These are phyloP conservation scores for Arctium lappa DNA, from an alignment of 129 eudicot species.

Conservation along the genomic window DNA sequence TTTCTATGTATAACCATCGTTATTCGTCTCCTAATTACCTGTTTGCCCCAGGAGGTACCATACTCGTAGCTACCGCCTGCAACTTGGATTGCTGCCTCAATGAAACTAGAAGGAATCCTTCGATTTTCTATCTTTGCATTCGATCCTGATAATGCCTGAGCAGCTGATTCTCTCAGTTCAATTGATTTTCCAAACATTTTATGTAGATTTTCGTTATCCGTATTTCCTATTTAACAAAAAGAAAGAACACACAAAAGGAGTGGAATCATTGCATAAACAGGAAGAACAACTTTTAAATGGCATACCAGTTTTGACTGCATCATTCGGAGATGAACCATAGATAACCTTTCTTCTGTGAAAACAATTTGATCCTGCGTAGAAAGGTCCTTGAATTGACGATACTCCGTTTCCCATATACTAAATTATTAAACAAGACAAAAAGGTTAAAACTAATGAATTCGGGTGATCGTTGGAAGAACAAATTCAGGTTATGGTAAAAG, in stretches of 20 bases:
- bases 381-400: slow-evolving; percentile 45
- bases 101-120: slow-evolving; percentile 22
- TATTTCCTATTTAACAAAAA: slow-evolving; percentile 12
- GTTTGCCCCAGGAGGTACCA: slow-evolving; percentile 58
- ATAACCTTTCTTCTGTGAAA: slow-evolving; percentile 58
- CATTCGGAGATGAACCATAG: slow-evolving; percentile 47
- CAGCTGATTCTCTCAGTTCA: slow-evolving; percentile 36
- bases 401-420: slow-evolving; percentile 34
- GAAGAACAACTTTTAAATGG: neutral
- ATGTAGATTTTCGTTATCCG: slow-evolving; percentile 23
- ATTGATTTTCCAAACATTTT: slow-evolving; percentile 40
- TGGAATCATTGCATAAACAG: neutral
- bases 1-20: neutral
- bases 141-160: slow-evolving; percentile 22
- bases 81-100: slow-evolving; percentile 36
- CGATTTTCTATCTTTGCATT: neutral
- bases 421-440: neutral
- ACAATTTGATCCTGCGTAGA: slow-evolving; percentile 50
- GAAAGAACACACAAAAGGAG: neutral
- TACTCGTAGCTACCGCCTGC: slow-evolving; percentile 50
- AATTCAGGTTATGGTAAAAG: neutral
- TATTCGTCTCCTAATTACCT: slow-evolving; percentile 22
- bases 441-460: neutral
- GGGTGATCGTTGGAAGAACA: neutral
- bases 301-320: slow-evolving; percentile 4